Percentiles rank a stretch among this genome's conserved stretches.
These are phyloP conservation scores for Amylostereum chailletii DNA, from an alignment of 1,284 basidiomycete species.

Conservation along the genomic window DNA sequence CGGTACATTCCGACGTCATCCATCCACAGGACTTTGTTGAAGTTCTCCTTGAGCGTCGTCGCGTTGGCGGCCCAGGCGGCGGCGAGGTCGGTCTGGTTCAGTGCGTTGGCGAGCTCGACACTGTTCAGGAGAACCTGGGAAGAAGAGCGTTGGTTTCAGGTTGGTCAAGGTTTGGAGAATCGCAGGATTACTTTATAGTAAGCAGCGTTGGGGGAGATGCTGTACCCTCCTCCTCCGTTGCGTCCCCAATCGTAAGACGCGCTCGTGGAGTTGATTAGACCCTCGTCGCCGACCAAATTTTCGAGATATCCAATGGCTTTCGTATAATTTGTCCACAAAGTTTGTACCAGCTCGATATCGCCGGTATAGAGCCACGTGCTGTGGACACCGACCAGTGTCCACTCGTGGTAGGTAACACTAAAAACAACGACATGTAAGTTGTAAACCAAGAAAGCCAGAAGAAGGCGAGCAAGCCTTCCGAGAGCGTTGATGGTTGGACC, in stretches of 20 bases:
- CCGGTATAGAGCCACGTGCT: conserved; percentile 40
- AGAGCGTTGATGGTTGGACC: conserved; percentile 47
- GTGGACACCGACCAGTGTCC: conserved; percentile 37
- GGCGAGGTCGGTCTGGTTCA: conserved; percentile 27
- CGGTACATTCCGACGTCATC: conserved; percentile 33
- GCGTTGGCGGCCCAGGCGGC: conserved; percentile 31
- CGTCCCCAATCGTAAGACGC: conserved; percentile 43
- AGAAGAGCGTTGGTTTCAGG: not conserved
- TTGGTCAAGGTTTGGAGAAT: not conserved
- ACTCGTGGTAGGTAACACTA: conserved; percentile 33
- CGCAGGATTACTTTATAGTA: conserved; percentile 27
- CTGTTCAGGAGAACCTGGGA: conserved; percentile 35
- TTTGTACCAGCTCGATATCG: conserved; percentile 32
- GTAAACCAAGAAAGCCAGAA: too few species aligned
- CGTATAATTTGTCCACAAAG: conserved; percentile 42
- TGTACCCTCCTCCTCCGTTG: conserved; percentile 36
- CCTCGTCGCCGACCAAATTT: conserved; percentile 33
- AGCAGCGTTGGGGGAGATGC: conserved; percentile 40
- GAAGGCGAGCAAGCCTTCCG: conserved; percentile 9
- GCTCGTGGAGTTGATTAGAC: conserved; percentile 38
- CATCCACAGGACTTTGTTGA: conserved; percentile 37
- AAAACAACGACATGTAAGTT: conserved; percentile 7
- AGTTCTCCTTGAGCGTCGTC: conserved; percentile 30
- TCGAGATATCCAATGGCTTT: conserved; percentile 36
- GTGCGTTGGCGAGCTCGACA: conserved; percentile 32